Evolutionary conservation across 306 rosid species (phyloP), one percentile per base, ranked within the genome.

Genomic region (Vigna mungo): DNA sequence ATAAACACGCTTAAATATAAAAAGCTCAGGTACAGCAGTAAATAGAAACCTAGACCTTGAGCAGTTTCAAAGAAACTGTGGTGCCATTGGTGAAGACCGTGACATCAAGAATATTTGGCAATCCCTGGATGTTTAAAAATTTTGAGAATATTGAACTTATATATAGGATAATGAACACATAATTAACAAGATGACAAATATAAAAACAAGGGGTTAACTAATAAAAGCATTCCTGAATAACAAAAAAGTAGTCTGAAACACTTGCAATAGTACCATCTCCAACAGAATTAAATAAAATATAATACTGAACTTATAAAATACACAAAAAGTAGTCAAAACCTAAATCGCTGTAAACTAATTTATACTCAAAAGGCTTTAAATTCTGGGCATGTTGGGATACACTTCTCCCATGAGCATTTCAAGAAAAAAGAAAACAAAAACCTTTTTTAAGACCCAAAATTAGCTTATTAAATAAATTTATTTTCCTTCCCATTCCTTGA

Each of bases 41-140:
- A 53, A 76, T 63, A 78, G 73, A 86, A 74, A 60, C 37, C 85
- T 83, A 85, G 68, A 23, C 68, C 84, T 58, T 39, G 71, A 74
- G 79, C 21, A 81, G 78, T 75, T 78, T 84, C 32, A 78, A 69
- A 51, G 81, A 70, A 71, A 86, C 68, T 14, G 83, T 18, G 27
- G 76, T 15, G 1, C 61, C 17, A 13, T 43, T 8, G 69, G 63
- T 15, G 79, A 71, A 48, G 48, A 23, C 68, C 71, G n/a, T 27
- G 66, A 81, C 88, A 86, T 83, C 63, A 49, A 56, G 78, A 71
- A 75, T 54, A 71, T 77, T 72, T 70, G 68, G 78, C 11, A 78
- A 73, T 81, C 73, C 93, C 97, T 92, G 93, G 41, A 78, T 53
- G 56, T 16, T 55, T 58, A 17, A 84, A 72, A 79, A 61, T 16